Evolutionary conservation across 1,139 yeast genomes (phyloP), one percentile per base, ranked within the genome.

Genomic region (Suhomyces atakaporum): DNA sequence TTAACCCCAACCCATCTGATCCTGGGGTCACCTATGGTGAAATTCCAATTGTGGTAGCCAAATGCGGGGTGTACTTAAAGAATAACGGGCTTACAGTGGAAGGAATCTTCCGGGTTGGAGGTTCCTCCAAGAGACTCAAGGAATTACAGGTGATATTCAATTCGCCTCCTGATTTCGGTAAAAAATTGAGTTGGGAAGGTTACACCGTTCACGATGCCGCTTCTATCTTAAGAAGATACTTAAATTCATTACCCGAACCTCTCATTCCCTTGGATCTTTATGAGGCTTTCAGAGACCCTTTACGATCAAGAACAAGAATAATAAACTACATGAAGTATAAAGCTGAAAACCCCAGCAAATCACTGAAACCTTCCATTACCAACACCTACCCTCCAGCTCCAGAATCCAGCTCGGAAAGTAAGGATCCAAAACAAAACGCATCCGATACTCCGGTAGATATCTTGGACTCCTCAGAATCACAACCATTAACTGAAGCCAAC

Each of bases 201-300:
- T 92, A 81, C 61, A 88, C 89, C 3, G 97, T 92, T n/a, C 98
- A 94, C 62, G 98, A 94, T 60, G 97, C 97, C 1, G 96, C 97
- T 2, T 86, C 95, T 19, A 73, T 92, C 23, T 74, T 92, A 41
- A 73, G 97, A 54, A 71, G 98, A 42, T 92, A 78, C 56, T 73
- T 94, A 45, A 88, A 90, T 56, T 84, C 90, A 29, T 73, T 92
- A 39, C 95, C 96, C 1, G 97, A 92, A 53, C 97, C 98, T 0
- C 73, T 92, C 38, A 81, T 92, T 14, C 97, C 97, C 0, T 66
- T 88, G 31, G 77, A 76, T 7, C 66, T 79, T 43, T 94, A 92
- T 60, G 90, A 86, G 47, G 68, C 69, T 18, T 92, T 92, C 56
- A 75, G 99, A 51, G 81, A 77, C 31, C 96, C 96, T 2, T 69